Conservation (phyloP, 176 grass and related monocot genomes). For the Puccinellia tenuiflora region DNA sequence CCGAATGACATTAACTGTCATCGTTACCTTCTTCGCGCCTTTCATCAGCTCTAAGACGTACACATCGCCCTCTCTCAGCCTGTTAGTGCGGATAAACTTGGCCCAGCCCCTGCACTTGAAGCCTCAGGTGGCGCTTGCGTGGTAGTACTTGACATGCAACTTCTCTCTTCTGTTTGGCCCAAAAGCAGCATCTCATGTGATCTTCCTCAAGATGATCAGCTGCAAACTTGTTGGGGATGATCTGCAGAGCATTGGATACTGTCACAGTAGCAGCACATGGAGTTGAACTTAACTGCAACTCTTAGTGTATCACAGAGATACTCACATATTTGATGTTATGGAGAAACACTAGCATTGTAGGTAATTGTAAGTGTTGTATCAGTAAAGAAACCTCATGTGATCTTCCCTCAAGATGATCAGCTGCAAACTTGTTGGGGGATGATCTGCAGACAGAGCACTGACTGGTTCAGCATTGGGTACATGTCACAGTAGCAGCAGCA, state of each 20-base stretch:
- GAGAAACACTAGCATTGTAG: too few species aligned
- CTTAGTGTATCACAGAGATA: background rate
- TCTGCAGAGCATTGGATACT: background rate
- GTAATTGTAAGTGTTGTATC: too few species aligned
- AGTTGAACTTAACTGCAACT: background rate
- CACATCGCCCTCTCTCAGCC: conserved; percentile 13
- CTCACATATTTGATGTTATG: background rate
- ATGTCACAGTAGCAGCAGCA: background rate
- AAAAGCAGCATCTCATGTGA: conserved; percentile 20
- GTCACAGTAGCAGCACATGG: background rate
- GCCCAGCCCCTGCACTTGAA: background rate
- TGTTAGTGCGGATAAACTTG: conserved; percentile 14
- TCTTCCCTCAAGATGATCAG: conserved; percentile 21
- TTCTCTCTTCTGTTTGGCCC: conserved; percentile 21
- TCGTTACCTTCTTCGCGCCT: background rate
- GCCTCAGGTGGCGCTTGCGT: background rate
- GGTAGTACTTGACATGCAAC: conserved; percentile 2
- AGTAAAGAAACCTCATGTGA: too few species aligned
- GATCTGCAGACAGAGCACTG: background rate
- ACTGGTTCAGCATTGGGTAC: background rate
- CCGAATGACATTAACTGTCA: conserved; percentile 13
- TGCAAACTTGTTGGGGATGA: conserved; percentile 23
- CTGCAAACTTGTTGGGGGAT: conserved; percentile 24
- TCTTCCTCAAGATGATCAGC: conserved; percentile 27
- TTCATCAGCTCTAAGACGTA: conserved; percentile 37